Evolutionary conservation across 345 rosid species (phyloP), one percentile per base, ranked within the genome.

Genomic region (Syzygium grande): DNA sequence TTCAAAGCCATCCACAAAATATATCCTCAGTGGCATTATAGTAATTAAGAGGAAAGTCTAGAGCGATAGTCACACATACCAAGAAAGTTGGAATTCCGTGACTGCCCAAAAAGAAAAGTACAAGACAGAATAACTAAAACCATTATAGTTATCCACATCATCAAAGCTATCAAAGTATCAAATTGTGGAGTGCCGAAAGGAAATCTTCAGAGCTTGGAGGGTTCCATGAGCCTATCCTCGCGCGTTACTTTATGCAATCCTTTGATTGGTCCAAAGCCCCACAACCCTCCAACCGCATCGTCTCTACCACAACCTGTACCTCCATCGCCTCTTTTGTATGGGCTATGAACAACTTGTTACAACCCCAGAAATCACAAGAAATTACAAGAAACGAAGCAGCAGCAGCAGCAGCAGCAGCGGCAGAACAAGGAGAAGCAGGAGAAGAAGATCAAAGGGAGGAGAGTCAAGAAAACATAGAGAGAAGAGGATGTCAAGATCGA

Each of bases 291-390:
- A 84, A 77, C 56, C 29, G 9, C 54, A 78, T 38, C 86, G 65
- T 84, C 86, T 86, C 84, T 61, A 41, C 87, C 10, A 41, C 63
- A 27, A 11, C 77, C 30, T 11, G 52, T 85, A 56, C 16, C 87
- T 7, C 53, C 21, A 30, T 78, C 86, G 46, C 73, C 53, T 41
- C 58, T 84, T 90, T 68, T 94, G 93, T 89, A 96, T 93, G 98
- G 97, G 93, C 92, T 51, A 94, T 94, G 95, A 94, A 88, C 88
- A 87, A 86, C 89, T 87, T 41, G 7, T 56, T 15, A 87, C 43
- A 68, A 61, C 90, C 84, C 30, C 34, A 38, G 52, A 53, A 84
- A 46, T 87, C 54, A 23, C 87, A 88, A 52, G 46, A 73, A 34
- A 34, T 73, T 9, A 27, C 86, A 41, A 65, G 85, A 29, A 86